Percentiles rank a stretch among this genome's conserved stretches.
Conservation (phyloP, 1,139 yeast genomes). For the Debaryomycetaceae sp. region DNA sequence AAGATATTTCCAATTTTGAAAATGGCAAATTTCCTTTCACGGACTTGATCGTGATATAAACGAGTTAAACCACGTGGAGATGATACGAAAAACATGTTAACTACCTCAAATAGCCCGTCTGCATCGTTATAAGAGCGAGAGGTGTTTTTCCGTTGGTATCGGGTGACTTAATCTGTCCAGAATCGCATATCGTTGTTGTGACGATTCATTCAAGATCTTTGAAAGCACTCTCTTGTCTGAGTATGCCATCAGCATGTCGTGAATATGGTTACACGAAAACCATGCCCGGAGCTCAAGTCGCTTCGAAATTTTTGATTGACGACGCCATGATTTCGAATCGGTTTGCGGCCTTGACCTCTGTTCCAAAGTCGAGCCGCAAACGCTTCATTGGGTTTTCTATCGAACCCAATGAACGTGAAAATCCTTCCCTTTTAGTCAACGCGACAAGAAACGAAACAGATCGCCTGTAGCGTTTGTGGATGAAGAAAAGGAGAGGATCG, state of each 20-base stretch:
- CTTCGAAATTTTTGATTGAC: slow-evolving; percentile 30
- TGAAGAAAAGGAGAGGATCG: slow-evolving; percentile 37
- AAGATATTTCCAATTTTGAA: too few species aligned
- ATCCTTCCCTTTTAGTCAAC: slow-evolving; percentile 31
- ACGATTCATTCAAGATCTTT: slow-evolving; percentile 28
- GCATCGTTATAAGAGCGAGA: slow-evolving; percentile 27
- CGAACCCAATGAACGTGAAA: slow-evolving; percentile 31
- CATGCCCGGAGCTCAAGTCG: slow-evolving; percentile 24
- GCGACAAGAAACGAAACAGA: slow-evolving; percentile 30
- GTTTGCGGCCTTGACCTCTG: slow-evolving; percentile 29
- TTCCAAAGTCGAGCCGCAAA: slow-evolving; percentile 27
- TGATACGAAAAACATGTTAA: slow-evolving; percentile 28
- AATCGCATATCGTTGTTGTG: slow-evolving; percentile 29
- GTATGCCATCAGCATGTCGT: slow-evolving; percentile 26
- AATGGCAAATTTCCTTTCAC: too few species aligned
- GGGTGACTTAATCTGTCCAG: slow-evolving; percentile 23
- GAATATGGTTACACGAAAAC: slow-evolving; percentile 35
- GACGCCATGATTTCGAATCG: slow-evolving; percentile 25
- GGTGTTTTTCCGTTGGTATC: slow-evolving; percentile 30
- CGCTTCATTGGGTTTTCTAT: slow-evolving; percentile 29
- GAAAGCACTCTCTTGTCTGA: slow-evolving; percentile 24
- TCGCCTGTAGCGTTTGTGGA: slow-evolving; percentile 27
- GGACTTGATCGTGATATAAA: too few species aligned
- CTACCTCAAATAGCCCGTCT: slow-evolving; percentile 22
- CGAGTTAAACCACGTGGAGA: too few species aligned